phyloP scores from a whole-genome alignment of 2,329 filamentous ascomycete genomes.

The Akanthomyces muscarius region DNA sequence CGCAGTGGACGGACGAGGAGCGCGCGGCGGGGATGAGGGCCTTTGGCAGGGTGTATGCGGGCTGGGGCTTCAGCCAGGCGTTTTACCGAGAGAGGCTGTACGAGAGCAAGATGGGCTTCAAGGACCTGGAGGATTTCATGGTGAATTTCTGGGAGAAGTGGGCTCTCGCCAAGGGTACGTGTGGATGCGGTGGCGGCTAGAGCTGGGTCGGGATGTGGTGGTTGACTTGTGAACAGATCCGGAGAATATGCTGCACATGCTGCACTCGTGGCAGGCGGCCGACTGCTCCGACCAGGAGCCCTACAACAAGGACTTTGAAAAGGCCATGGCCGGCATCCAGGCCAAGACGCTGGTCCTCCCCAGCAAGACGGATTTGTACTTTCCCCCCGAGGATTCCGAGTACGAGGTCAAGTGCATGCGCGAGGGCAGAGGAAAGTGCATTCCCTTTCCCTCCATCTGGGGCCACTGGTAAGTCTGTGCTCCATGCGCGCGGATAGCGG shows the following conservation, averaged over 20 bases:
- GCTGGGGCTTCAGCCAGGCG: constrained; percentile 75
- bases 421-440: constrained; percentile 30
- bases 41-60: constrained; percentile 70
- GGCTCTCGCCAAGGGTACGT: constrained; percentile 56
- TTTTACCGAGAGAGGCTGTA: constrained; percentile 73
- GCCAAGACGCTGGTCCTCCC: constrained; percentile 70
- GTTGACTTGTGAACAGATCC: constrained; percentile 47
- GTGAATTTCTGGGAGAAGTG: constrained; percentile 71
- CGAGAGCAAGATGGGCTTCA: constrained; percentile 60
- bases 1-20: constrained; percentile 39
- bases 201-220: not conserved
- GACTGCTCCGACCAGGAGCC: constrained; percentile 66
- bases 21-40: constrained; percentile 55
- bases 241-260: constrained; percentile 70
- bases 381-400: constrained; percentile 74
- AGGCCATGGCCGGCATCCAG: constrained; percentile 68
- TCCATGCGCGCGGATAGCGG: not conserved
- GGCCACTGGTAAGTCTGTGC: constrained; percentile 33
- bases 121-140: constrained; percentile 70
- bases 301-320: constrained; percentile 63
- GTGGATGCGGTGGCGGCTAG: not conserved
- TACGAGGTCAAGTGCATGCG: constrained; percentile 59
- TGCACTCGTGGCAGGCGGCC: constrained; percentile 73
- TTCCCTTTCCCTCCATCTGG: constrained; percentile 40
- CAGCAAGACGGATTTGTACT: constrained; percentile 72